phyloP scores from a whole-genome alignment of 352 stramenopile genomes.

The Phytopythium litorale region DNA sequence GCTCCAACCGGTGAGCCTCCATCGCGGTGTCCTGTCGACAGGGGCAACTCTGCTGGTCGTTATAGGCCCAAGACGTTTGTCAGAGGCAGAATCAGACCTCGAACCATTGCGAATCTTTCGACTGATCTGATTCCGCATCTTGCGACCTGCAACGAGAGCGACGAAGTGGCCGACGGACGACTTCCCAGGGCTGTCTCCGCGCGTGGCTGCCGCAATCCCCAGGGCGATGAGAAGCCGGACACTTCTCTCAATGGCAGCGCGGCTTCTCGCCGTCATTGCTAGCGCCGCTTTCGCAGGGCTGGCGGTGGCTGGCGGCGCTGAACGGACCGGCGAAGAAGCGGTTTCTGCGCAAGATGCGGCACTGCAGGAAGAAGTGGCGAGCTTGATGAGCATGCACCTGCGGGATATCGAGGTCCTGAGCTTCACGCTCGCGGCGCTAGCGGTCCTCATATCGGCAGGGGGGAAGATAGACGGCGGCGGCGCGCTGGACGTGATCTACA shows the following conservation, averaged over 20 bases:
- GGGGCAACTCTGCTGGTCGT: too few species aligned
- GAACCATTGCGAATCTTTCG: too few species aligned
- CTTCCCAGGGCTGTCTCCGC: background rate
- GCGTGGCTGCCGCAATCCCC: background rate
- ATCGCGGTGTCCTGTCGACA: too few species aligned
- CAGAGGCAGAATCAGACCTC: too few species aligned
- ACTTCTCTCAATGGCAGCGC: background rate
- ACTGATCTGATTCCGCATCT: too few species aligned
- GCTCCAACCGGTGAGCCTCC: too few species aligned
- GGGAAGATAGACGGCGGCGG: slow-evolving; percentile 81
- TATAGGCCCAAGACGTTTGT: too few species aligned
- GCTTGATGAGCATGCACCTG: background rate
- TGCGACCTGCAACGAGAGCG: too few species aligned
- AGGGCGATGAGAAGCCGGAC: background rate
- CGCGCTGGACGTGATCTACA: slow-evolving; percentile 92
- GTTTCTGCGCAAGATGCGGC: background rate
- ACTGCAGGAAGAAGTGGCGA: background rate
- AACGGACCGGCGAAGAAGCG: background rate
- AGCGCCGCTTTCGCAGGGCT: background rate
- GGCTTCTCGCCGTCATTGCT: background rate
- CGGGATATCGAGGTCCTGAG: slow-evolving; percentile 18
- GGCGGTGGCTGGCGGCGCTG: background rate
- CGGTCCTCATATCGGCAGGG: slow-evolving; percentile 61
- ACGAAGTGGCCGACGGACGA: too few species aligned
- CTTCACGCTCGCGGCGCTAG: slow-evolving; percentile 30